phyloP scores from a whole-genome alignment of 306 rosid genomes.

The Rubus parviflorus region DNA sequence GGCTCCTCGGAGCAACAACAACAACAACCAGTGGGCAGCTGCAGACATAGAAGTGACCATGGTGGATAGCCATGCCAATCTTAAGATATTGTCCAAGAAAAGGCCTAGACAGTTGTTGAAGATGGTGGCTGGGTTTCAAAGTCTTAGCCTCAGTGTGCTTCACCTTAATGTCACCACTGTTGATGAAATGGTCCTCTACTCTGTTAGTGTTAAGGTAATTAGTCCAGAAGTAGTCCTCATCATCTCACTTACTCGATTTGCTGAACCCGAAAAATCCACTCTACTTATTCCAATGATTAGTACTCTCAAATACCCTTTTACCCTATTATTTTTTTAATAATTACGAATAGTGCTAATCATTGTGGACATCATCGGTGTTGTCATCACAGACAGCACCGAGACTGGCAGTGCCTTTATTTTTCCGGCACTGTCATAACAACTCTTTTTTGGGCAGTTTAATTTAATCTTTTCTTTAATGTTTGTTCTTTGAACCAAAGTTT shows the following conservation, averaged over 20 bases:
- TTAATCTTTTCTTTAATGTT: no score
- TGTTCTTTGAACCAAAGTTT: no score
- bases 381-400: background rate
- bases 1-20: conserved; percentile 32
- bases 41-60: conserved; percentile 87
- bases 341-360: background rate
- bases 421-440: background rate
- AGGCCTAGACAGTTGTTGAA: conserved; percentile 52
- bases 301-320: no score
- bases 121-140: conserved; percentile 62
- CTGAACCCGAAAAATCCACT: background rate
- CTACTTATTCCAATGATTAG: background rate
- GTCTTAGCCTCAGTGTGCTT: conserved; percentile 61
- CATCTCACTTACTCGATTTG: background rate
- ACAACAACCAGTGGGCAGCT: conserved; percentile 29
- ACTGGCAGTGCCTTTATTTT: no score
- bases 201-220: conserved; percentile 73
- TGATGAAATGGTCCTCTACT: conserved; percentile 68
- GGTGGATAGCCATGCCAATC: conserved; percentile 84
- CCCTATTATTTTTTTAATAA: background rate
- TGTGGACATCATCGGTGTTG: background rate
- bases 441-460: background rate
- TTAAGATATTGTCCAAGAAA: conserved; percentile 67
- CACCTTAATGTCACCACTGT: conserved; percentile 75
- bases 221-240: background rate